phyloP scores from a whole-genome alignment of 805 yeast species.

The Kodamaea lidongshanica region DNA sequence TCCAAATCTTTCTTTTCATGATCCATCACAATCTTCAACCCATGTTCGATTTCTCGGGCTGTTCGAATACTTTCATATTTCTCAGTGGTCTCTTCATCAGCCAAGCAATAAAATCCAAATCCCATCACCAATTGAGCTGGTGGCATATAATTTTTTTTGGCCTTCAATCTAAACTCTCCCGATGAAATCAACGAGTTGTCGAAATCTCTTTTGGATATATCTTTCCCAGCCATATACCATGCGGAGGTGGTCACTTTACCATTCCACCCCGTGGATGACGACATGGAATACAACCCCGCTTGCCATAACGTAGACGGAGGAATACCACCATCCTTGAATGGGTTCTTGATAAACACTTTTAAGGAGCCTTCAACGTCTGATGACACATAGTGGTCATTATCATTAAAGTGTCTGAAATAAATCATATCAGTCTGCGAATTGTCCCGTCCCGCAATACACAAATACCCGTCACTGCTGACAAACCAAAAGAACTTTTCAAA shows the following conservation, averaged over 20 bases:
- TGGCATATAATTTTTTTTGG: slow-evolving; percentile 55
- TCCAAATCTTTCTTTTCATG: slow-evolving; percentile 36
- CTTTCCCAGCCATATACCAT: slow-evolving; percentile 72
- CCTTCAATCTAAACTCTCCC: slow-evolving; percentile 54
- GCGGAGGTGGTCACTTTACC: slow-evolving; percentile 75
- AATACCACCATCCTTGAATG: slow-evolving; percentile 58
- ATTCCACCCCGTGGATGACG: slow-evolving; percentile 87
- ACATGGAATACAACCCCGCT: slow-evolving; percentile 80
- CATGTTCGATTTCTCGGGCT: slow-evolving; percentile 31
- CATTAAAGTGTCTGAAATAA: slow-evolving; percentile 68
- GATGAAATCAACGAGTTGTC: slow-evolving; percentile 53
- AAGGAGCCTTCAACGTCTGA: slow-evolving; percentile 71
- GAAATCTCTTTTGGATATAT: slow-evolving; percentile 64
- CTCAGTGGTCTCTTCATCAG: slow-evolving; percentile 49
- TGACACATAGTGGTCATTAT: slow-evolving; percentile 64
- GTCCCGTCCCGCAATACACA: slow-evolving; percentile 85
- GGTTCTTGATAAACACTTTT: slow-evolving; percentile 77
- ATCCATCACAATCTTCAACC: slow-evolving; percentile 29
- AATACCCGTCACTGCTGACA: slow-evolving; percentile 79
- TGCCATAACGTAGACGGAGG: slow-evolving; percentile 87
- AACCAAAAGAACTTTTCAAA: slow-evolving; percentile 96
- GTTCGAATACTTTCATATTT: slow-evolving; percentile 23
- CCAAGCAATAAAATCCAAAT: slow-evolving; percentile 70
- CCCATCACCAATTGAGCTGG: slow-evolving; percentile 91
- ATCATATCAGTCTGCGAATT: slow-evolving; percentile 72